phyloP scores from a whole-genome alignment of 257 asterid species.

The Lithospermum erythrorhizon region DNA sequence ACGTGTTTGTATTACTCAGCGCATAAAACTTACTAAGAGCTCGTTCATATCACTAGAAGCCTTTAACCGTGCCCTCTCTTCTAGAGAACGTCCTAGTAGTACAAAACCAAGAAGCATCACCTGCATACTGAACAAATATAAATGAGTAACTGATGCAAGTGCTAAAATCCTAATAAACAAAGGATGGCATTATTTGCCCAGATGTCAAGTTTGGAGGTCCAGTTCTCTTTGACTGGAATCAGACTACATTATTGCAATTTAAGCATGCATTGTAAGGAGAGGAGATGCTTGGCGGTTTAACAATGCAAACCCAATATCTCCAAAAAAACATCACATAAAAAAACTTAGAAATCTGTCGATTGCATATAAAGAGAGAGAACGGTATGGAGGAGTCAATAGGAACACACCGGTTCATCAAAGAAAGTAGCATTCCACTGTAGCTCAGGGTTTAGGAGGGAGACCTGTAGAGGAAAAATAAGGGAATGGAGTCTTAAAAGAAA shows the following conservation, averaged over 20 bases:
- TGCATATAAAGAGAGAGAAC: neutral
- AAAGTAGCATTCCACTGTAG: constrained; percentile 90
- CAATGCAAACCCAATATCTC: too few relatives aligned
- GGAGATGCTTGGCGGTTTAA: neutral
- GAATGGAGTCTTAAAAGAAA: constrained; percentile 9
- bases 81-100: constrained; percentile 86
- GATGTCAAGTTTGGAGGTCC: neutral
- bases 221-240: neutral
- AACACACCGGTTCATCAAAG: constrained; percentile 94
- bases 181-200: neutral
- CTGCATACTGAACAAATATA: constrained; percentile 62
- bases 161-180: neutral
- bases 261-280: neutral
- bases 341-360: neutral
- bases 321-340: neutral
- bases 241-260: neutral
- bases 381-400: constrained; percentile 5
- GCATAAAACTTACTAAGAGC: constrained; percentile 51
- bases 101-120: constrained; percentile 99
- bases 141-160: constrained; percentile 29
- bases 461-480: constrained; percentile 26
- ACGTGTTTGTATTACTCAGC: neutral
- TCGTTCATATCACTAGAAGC: constrained; percentile 99
- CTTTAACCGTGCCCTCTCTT: constrained; percentile 88
- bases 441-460: constrained; percentile 77